A percentile compares a stretch with the other conserved stretches of the same genome.
Conservation (phyloP, 1,284 basidiomycete species). For the Salmacisia buchloeana region DNA sequence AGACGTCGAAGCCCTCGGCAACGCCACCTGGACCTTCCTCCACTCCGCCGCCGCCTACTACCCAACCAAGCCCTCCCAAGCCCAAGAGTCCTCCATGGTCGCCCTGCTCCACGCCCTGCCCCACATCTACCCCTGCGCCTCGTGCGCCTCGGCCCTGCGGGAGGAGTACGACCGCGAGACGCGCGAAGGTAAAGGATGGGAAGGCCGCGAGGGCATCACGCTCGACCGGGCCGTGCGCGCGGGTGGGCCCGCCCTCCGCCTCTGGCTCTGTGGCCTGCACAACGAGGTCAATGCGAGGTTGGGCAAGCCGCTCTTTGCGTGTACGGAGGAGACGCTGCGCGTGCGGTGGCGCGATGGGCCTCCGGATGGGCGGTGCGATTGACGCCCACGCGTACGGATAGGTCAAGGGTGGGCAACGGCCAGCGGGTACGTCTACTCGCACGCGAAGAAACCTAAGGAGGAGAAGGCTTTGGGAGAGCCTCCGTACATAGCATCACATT, state of each 20-base stretch:
- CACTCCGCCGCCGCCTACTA: constrained; percentile 47
- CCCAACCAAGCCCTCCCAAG: constrained; percentile 28
- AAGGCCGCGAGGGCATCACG: constrained; percentile 2
- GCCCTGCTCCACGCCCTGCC: constrained; percentile 35
- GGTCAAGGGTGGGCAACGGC: no score
- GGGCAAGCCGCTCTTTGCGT: constrained; percentile 39
- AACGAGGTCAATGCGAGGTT: constrained; percentile 46
- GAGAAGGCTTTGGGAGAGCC: no score
- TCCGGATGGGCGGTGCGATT: constrained; percentile 37
- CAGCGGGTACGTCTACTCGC: no score
- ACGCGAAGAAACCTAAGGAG: no score
- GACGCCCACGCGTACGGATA: no score
- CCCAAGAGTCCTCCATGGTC: constrained; percentile 36
- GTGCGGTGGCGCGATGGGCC: constrained; percentile 44
- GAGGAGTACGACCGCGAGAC: constrained; percentile 24
- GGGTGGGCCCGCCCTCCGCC: constrained; percentile 22
- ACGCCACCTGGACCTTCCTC: constrained; percentile 43
- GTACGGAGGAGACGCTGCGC: constrained; percentile 29
- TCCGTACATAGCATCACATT: no score
- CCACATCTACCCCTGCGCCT: constrained; percentile 42
- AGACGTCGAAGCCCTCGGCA: constrained; percentile 43
- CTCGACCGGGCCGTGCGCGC: constrained; percentile 15
- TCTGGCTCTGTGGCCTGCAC: constrained; percentile 45
- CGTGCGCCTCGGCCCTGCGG: constrained; percentile 36
- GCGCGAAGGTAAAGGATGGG: neutral